Evolutionary conservation across 2,329 filamentous ascomycete species (phyloP).

Genomic region (Ophidiomyces ophidiicola): DNA sequence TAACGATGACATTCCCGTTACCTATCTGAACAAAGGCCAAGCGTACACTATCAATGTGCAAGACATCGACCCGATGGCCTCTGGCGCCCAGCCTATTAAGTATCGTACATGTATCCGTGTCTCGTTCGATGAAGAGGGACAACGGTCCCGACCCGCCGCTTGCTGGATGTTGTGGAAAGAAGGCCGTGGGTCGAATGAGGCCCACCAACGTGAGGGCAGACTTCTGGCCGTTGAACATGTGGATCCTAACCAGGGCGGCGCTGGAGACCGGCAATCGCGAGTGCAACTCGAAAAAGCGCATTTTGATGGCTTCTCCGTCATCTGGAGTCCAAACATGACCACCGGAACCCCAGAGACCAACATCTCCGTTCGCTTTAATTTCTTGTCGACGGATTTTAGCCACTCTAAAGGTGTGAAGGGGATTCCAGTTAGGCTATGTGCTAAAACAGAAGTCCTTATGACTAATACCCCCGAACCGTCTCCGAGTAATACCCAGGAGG

Average conservation of each 20-base stretch:
- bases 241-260: slow-evolving; percentile 45
- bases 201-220: slow-evolving; percentile 83
- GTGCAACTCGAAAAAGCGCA: slow-evolving; percentile 64
- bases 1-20: slow-evolving; percentile 79
- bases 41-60: slow-evolving; percentile 77
- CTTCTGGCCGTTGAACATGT: slow-evolving; percentile 89
- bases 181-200: slow-evolving; percentile 86
- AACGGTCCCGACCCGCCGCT: slow-evolving; percentile 65
- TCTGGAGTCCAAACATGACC: slow-evolving; percentile 61
- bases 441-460: slow-evolving; percentile 59
- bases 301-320: slow-evolving; percentile 86
- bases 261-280: slow-evolving; percentile 50
- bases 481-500: slow-evolving; percentile 21
- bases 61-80: slow-evolving; percentile 57
- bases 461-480: slow-evolving; percentile 11
- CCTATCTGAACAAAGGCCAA: slow-evolving; percentile 95
- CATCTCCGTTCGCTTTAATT: slow-evolving; percentile 91
- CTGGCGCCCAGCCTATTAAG: slow-evolving; percentile 48
- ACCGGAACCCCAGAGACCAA: slow-evolving; percentile 63
- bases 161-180: slow-evolving; percentile 96
- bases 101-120: slow-evolving; percentile 91
- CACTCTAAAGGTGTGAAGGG: slow-evolving; percentile 98
- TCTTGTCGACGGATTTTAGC: slow-evolving; percentile 95
- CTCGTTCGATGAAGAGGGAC: slow-evolving; percentile 92
- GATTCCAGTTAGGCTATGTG: slow-evolving; percentile 82